A percentile compares a stretch with the other conserved stretches of the same genome.
Evolutionary conservation across 148 eudicot genomes (phyloP).

Genomic region (Selenicereus undatus): DNA sequence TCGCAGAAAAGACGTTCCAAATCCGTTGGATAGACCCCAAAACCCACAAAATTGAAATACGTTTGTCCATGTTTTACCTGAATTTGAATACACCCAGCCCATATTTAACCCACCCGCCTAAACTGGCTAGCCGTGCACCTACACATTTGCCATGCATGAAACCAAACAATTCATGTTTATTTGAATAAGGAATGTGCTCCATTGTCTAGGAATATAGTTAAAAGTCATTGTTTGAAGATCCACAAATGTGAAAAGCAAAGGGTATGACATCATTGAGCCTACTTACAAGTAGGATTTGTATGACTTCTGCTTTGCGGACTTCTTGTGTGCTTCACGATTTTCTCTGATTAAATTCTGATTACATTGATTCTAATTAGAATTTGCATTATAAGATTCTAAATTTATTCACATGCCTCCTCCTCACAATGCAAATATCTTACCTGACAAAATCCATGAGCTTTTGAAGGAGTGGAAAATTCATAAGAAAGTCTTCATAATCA

Average conservation of each 20-base stretch:
- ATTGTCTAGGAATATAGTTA: neutral
- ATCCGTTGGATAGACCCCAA: too few relatives aligned
- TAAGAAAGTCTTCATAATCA: neutral
- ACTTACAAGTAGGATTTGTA: neutral
- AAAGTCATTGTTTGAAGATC: neutral
- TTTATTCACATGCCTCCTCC: conserved; percentile 5
- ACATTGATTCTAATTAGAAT: neutral
- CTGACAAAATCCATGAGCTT: neutral
- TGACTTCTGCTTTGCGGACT: neutral
- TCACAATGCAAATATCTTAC: neutral
- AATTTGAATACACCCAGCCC: too few relatives aligned
- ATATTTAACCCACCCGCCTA: too few relatives aligned
- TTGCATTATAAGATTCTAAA: neutral
- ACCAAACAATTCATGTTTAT: neutral
- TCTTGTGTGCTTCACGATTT: neutral
- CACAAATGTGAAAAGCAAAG: neutral
- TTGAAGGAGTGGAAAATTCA: neutral
- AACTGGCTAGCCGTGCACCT: neutral
- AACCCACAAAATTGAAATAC: too few relatives aligned
- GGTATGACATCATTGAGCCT: neutral
- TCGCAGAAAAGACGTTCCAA: too few relatives aligned
- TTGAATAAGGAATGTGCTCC: neutral
- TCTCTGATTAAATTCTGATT: too few relatives aligned
- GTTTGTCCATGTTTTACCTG: too few relatives aligned
- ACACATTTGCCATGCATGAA: neutral